Percentiles rank a stretch among this genome's conserved stretches.
Conservation (phyloP, 2,329 filamentous ascomycete species). For the Arachnopeziza araneosa region DNA sequence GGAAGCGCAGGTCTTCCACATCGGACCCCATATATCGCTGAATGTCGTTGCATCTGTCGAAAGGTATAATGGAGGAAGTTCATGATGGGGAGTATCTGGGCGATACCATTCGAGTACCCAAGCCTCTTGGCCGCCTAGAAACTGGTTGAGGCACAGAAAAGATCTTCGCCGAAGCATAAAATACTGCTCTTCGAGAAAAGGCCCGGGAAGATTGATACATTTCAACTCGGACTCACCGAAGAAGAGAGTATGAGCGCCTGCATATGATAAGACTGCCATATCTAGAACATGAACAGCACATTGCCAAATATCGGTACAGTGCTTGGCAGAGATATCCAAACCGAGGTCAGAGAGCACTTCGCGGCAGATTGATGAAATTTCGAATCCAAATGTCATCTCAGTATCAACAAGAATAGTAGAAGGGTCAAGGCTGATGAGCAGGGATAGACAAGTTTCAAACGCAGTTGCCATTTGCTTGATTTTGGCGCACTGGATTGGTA, state of each 20-base stretch:
- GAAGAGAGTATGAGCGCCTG: slow-evolving; percentile 9
- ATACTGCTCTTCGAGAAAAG: slow-evolving; percentile 5
- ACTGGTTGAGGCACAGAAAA: slow-evolving; percentile 8
- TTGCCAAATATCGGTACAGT: slow-evolving; percentile 7
- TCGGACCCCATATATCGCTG: slow-evolving; percentile 13
- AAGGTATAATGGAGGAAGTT: slow-evolving; percentile 3
- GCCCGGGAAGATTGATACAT: slow-evolving; percentile 3
- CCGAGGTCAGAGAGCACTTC: slow-evolving; percentile 4
- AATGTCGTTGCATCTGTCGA: slow-evolving; percentile 10
- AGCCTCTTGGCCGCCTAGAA: slow-evolving; percentile 6
- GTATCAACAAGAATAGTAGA: neutral
- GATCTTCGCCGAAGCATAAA: slow-evolving; percentile 6
- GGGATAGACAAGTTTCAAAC: slow-evolving; percentile 8
- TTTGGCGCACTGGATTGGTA: slow-evolving; percentile 5
- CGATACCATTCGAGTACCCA: slow-evolving; percentile 7
- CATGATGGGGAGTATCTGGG: neutral
- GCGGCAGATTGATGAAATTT: slow-evolving; percentile 3
- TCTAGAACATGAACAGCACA: slow-evolving; percentile 11
- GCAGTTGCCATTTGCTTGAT: slow-evolving; percentile 1
- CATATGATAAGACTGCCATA: slow-evolving; percentile 9
- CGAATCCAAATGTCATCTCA: neutral
- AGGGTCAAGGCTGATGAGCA: neutral
- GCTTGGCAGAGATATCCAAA: neutral
- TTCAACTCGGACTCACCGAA: slow-evolving; percentile 1
- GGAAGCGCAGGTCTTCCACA: slow-evolving; percentile 10